Conservation (phyloP, 2,329 filamentous ascomycete genomes). For the Aspergillus amoenus region DNA sequence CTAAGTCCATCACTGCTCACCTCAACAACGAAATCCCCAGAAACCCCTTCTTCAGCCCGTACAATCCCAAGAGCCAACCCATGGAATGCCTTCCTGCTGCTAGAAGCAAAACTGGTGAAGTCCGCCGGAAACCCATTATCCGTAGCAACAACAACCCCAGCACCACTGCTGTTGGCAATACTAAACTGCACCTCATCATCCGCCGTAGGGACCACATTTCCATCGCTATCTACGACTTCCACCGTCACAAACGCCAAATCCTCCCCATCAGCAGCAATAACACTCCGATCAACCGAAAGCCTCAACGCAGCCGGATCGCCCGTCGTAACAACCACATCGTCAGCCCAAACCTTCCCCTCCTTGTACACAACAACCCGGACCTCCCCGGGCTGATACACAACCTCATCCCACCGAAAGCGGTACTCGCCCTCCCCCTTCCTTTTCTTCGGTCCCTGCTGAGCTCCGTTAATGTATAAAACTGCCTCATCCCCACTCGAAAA, state of each 20-base stretch:
- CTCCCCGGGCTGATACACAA: conserved; percentile 3
- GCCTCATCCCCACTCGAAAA: conserved; percentile 8
- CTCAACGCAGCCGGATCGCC: background rate
- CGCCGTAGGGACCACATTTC: background rate
- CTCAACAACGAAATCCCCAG: background rate
- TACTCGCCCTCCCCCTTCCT: background rate
- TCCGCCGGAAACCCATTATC: conserved; percentile 8
- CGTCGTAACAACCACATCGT: conserved; percentile 1
- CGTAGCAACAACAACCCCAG: conserved; percentile 3
- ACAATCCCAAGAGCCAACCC: conserved; percentile 3
- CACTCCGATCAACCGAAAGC: background rate
- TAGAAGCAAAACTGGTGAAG: background rate
- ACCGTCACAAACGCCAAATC: conserved; percentile 1
- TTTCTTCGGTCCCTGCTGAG: background rate
- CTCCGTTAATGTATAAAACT: conserved; percentile 2
- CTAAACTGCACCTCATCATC: background rate
- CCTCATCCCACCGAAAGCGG: conserved; percentile 8
- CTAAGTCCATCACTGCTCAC: background rate
- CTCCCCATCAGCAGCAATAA: conserved; percentile 1
- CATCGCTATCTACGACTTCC: conserved; percentile 1
- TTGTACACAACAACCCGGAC: conserved; percentile 4
- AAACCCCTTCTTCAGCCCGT: background rate
- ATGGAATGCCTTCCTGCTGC: background rate
- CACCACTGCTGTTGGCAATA: background rate
- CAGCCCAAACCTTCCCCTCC: conserved; percentile 2